These are phyloP conservation scores for Ophiocordyceps australis DNA, from an alignment of 2,329 filamentous ascomycete species.

Conservation along the genomic window DNA sequence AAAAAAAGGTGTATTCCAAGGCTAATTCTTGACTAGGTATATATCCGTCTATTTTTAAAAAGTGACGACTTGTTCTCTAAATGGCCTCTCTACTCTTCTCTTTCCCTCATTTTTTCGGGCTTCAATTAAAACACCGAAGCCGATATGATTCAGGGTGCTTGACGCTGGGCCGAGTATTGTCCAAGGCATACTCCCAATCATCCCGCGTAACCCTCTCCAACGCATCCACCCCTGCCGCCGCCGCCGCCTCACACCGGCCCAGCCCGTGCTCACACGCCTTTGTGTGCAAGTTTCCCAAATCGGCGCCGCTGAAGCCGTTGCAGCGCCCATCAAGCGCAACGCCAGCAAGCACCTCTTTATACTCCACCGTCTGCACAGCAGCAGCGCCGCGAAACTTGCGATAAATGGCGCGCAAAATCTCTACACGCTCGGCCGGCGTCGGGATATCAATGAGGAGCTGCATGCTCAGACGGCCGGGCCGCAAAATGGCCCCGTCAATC, in stretches of 20 bases:
- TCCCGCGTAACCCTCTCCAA: too few species aligned
- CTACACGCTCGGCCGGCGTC: conserved; percentile 57
- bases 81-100: too few species aligned
- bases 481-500: conserved; percentile 88
- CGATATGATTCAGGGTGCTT: conserved; percentile 23
- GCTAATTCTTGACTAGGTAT: too few species aligned
- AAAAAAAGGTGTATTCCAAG: too few species aligned
- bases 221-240: conserved; percentile 10
- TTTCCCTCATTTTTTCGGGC: too few species aligned
- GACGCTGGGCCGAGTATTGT: conserved; percentile 29
- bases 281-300: conserved; percentile 27
- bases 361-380: conserved; percentile 26
- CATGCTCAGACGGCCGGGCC: conserved; percentile 75
- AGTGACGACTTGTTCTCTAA: neutral
- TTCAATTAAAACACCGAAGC: neutral
- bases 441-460: conserved; percentile 84
- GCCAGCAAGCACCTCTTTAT: conserved; percentile 37
- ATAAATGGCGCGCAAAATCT: conserved; percentile 61
- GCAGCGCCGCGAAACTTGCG: conserved; percentile 19
- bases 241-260: conserved; percentile 14
- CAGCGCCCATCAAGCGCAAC: conserved; percentile 53
- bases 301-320: conserved; percentile 56
- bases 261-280: conserved; percentile 34
- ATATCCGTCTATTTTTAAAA: too few species aligned
- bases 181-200: conserved; percentile 35